Percentiles rank a stretch among this genome's conserved stretches.
Conservation (phyloP, 192 early-diverging fungal species). For the Entomortierella lignicola region DNA sequence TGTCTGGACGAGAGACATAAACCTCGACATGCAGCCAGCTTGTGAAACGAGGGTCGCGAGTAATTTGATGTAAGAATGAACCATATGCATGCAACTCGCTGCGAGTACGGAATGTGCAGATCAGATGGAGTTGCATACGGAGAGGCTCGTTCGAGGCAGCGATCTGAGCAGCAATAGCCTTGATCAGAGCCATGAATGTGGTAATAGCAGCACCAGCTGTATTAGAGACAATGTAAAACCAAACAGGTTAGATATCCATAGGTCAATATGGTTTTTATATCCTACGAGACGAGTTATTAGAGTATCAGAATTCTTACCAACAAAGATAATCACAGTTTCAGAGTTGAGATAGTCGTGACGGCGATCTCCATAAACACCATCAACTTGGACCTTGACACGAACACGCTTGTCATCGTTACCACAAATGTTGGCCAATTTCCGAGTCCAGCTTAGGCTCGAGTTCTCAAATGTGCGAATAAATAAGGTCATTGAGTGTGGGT, state of each 20-base stretch:
- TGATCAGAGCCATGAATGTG: constrained; percentile 46
- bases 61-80: constrained; percentile 50
- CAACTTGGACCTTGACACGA: constrained; percentile 34
- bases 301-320: constrained; percentile 5
- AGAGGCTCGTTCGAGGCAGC: constrained; percentile 34
- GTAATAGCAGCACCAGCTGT: constrained; percentile 46
- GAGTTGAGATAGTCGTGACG: constrained; percentile 47
- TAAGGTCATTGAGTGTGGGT: constrained; percentile 45
- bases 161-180: constrained; percentile 52
- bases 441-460: constrained; percentile 37
- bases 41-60: constrained; percentile 44
- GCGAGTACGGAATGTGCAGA: constrained; percentile 52
- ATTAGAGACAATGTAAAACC: not conserved
- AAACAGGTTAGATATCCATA: not conserved
- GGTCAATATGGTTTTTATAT: not conserved
- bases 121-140: constrained; percentile 42
- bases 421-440: constrained; percentile 26
- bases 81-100: constrained; percentile 49
- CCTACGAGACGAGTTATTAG: not conserved
- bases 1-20: constrained; percentile 49
- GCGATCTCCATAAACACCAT: constrained; percentile 51
- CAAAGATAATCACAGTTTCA: constrained; percentile 43
- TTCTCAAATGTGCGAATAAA: constrained; percentile 49
- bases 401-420: constrained; percentile 52
- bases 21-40: constrained; percentile 45